phyloP scores from a whole-genome alignment of 768 basidiomycete species.

The Kondoa malvinella region DNA sequence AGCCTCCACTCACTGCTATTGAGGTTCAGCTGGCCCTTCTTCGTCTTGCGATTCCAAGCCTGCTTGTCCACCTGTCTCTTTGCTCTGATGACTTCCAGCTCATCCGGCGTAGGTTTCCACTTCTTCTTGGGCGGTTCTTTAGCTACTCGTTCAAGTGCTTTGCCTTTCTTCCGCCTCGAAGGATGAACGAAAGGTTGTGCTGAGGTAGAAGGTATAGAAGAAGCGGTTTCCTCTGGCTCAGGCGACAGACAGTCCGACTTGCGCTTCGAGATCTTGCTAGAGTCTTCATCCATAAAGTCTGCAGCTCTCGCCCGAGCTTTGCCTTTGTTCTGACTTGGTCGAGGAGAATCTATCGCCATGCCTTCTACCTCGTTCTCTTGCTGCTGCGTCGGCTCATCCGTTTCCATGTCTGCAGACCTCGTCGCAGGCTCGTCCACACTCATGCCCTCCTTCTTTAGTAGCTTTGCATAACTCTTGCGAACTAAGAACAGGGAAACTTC shows the following conservation, averaged over 20 bases:
- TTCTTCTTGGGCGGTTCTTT: constrained; percentile 10
- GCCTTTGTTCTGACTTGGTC: background rate
- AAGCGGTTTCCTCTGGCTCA: background rate
- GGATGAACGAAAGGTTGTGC: background rate
- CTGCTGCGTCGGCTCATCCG: background rate
- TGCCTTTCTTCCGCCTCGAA: background rate
- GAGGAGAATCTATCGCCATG: background rate
- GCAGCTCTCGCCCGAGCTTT: background rate
- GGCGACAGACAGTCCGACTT: background rate
- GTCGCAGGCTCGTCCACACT: background rate
- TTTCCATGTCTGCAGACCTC: background rate
- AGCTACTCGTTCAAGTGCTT: background rate
- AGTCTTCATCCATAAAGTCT: background rate
- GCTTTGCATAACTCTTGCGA: background rate
- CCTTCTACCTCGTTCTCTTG: background rate
- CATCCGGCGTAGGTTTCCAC: constrained; percentile 13
- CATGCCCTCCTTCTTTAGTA: background rate
- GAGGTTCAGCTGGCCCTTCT: constrained; percentile 15
- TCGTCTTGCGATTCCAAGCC: constrained; percentile 10
- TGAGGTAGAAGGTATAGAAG: background rate
- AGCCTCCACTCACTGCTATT: background rate
- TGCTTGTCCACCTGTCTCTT: constrained; percentile 6
- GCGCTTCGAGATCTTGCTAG: background rate
- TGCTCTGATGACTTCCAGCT: constrained; percentile 10
- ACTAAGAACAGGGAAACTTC: background rate